Base-by-base conservation (phyloP, 78 protist species). In the Fonticula alba region DNA sequence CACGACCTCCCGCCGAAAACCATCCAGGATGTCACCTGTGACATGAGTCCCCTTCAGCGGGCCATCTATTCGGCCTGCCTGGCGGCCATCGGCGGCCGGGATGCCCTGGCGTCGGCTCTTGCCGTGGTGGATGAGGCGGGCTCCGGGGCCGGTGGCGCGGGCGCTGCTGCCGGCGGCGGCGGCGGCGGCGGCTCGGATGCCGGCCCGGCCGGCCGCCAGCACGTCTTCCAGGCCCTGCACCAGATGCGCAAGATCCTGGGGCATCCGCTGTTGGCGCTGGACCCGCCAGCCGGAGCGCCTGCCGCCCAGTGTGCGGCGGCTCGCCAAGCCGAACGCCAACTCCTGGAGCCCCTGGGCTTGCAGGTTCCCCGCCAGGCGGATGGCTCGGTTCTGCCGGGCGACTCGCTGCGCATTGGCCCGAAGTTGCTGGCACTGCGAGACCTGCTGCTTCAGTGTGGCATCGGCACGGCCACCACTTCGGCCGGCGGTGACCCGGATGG, bases 1-100 rank as follows among this genome's bases (percentile, higher is more conserved):
- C 14, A 55, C 11, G 97, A 93, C 64, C 79, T 95, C 26, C 99
- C 99, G 19, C 96, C 95, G 36, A 95, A 95, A 82, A 86, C 84
- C 43, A 86, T 93, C 56, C 92, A 85, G 40, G 98, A 91, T 79
- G 51, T 59, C 53, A 68, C 66, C 73, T 71, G 82, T 65, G 78
- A 66, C 26, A 62, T 81, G 38, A 69, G 76, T 10, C 72, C 75
- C 27, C 61, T 88, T 36, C 97, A 88, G 72, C 31, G 24, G 27
- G 56, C n/a, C n/a, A n/a, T n/a, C n/a, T n/a, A n/a, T n/a, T n/a
- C n/a, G n/a, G n/a, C n/a, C n/a, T n/a, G n/a, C n/a, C n/a, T n/a
- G n/a, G n/a, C n/a, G n/a, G n/a, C n/a, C n/a, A n/a, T n/a, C 22
- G 60, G n/a, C 60, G 60, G 6, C 36, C 14, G 33, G 41, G 60